Evolutionary conservation across 345 rosid genomes (phyloP).

Genomic region (Lumnitzera racemosa): DNA sequence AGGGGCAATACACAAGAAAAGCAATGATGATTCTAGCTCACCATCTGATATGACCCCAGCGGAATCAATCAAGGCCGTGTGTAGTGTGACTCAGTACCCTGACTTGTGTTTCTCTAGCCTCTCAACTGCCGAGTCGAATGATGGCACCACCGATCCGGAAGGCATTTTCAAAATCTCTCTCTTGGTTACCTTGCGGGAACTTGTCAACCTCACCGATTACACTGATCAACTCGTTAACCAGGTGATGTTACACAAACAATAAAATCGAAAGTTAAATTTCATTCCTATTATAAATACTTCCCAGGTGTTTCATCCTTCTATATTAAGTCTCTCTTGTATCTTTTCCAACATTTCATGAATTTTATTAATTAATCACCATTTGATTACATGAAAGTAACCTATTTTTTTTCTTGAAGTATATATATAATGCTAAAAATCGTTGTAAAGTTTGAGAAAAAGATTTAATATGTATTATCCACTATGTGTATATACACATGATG

Average conservation of each 20-base stretch:
- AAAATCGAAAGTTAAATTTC: too few relatives aligned
- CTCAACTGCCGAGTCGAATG: constrained; percentile 9
- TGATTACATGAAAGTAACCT: too few relatives aligned
- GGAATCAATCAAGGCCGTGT: constrained; percentile 15
- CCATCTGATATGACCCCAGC: constrained; percentile 2
- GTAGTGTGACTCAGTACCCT: constrained; percentile 21
- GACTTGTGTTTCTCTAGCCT: constrained; percentile 24
- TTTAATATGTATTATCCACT: too few relatives aligned
- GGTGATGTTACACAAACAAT: too few relatives aligned
- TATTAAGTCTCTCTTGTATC: background rate
- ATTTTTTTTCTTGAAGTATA: too few relatives aligned
- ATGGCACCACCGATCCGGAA: constrained; percentile 22
- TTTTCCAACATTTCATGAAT: background rate
- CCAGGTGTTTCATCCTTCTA: too few relatives aligned
- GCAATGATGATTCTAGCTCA: background rate
- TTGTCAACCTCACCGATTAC: constrained; percentile 23
- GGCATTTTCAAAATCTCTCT: constrained; percentile 53
- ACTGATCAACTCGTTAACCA: constrained; percentile 21
- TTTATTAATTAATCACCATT: background rate
- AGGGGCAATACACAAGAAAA: background rate
- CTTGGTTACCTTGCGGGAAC: constrained; percentile 39
- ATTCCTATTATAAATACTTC: too few relatives aligned
- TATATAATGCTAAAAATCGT: too few relatives aligned
- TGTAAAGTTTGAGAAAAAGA: too few relatives aligned
- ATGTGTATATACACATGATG: too few relatives aligned